These are phyloP conservation scores for Fusarium ramigenum DNA, from an alignment of 2,329 filamentous ascomycete species.

Conservation along the genomic window DNA sequence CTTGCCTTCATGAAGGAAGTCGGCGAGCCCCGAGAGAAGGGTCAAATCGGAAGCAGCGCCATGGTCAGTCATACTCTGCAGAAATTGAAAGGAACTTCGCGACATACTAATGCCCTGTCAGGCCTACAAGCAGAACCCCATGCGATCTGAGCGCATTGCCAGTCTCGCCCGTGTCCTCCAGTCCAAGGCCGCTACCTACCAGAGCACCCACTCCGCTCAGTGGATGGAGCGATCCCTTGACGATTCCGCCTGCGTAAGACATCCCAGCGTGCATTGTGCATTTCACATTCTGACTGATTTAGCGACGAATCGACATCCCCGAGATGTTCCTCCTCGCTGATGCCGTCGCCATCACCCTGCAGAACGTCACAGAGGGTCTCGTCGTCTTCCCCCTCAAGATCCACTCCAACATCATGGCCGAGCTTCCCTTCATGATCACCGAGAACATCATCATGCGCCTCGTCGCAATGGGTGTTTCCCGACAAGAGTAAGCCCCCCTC, in stretches of 20 bases:
- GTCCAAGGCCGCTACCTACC: slow-evolving; percentile 10
- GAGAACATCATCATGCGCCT: slow-evolving; percentile 37
- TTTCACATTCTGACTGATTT: neutral
- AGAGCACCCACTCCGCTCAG: slow-evolving; percentile 10
- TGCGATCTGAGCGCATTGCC: slow-evolving; percentile 16
- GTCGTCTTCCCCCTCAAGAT: slow-evolving; percentile 30
- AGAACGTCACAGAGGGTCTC: slow-evolving; percentile 35
- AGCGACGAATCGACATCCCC: slow-evolving; percentile 27
- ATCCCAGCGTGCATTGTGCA: accelerated
- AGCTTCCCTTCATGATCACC: slow-evolving; percentile 32
- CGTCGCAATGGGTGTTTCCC: slow-evolving; percentile 18
- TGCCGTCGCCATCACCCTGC: slow-evolving; percentile 15
- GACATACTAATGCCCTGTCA: accelerated
- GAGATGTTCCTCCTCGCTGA: slow-evolving; percentile 33
- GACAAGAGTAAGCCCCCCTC: slow-evolving; percentile 1
- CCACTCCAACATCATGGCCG: slow-evolving; percentile 11
- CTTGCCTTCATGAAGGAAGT: neutral
- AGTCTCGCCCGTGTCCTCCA: slow-evolving; percentile 17
- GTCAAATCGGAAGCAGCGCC: neutral
- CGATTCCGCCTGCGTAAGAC: neutral
- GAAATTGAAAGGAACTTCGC: neutral
- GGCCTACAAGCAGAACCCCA: slow-evolving; percentile 30
- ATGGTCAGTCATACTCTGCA: neutral
- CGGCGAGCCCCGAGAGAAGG: neutral
- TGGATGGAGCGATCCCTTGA: slow-evolving; percentile 30